Conservation (phyloP, 2,329 filamentous ascomycete species). For the Paradendryphiella salina region DNA sequence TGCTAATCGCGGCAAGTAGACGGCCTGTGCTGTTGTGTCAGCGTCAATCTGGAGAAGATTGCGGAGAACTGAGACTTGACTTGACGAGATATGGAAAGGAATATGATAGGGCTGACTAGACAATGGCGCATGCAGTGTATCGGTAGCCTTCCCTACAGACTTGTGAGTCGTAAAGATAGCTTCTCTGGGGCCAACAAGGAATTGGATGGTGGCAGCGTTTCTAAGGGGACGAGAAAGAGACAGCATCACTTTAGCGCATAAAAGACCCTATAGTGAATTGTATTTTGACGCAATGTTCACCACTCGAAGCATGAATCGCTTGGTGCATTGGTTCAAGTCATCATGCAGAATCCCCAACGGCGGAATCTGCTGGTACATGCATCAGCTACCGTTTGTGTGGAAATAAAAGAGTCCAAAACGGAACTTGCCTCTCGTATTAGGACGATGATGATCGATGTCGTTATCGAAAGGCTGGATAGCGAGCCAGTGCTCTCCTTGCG, state of each 20-base stretch:
- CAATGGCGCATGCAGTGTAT: neutral
- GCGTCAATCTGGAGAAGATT: neutral
- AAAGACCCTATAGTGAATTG: too few species aligned
- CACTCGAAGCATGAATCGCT: too few species aligned
- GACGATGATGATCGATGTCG: neutral
- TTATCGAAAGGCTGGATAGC: neutral
- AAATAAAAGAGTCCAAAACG: neutral
- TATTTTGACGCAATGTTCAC: too few species aligned
- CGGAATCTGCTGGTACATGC: neutral
- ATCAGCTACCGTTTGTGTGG: neutral
- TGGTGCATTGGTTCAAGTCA: neutral
- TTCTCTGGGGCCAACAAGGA: neutral
- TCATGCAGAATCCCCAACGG: neutral
- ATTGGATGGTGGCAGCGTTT: neutral
- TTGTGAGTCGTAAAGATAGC: neutral
- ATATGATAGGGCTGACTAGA: neutral
- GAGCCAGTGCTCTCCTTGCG: neutral
- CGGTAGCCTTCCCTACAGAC: neutral
- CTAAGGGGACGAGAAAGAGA: neutral
- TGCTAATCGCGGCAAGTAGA: neutral
- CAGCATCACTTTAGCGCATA: too few species aligned
- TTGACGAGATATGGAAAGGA: neutral
- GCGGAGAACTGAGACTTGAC: neutral
- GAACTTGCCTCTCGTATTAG: neutral
- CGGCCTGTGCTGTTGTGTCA: neutral